phyloP scores from a whole-genome alignment of 139 green algal species.

The Volvox reticuliferus region DNA sequence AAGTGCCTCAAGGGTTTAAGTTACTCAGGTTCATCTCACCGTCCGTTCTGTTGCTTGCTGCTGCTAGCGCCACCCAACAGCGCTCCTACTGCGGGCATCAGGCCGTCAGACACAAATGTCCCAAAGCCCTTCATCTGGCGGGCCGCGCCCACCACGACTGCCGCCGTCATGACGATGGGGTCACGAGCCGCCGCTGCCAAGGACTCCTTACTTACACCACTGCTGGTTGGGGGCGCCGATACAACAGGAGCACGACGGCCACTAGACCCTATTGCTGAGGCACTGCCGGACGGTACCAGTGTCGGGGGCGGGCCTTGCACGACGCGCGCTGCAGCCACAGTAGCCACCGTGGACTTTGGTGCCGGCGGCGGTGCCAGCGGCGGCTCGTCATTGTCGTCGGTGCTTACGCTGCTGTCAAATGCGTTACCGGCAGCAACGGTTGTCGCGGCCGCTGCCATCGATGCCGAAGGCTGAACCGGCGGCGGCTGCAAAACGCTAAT shows the following conservation, averaged over 20 bases:
- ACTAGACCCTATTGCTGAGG: not conserved
- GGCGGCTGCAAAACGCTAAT: not conserved
- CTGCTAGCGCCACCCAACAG: not conserved
- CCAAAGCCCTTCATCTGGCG: constrained; percentile 46
- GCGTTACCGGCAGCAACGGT: not conserved
- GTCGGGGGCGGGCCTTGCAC: not conserved
- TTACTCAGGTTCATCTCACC: not conserved
- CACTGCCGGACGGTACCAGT: not conserved
- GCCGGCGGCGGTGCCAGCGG: not conserved
- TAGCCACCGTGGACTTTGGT: not conserved
- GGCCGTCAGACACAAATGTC: constrained; percentile 25
- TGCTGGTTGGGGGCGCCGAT: not conserved
- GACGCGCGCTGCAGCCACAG: not conserved
- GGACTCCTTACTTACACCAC: not conserved
- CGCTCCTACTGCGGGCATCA: constrained; percentile 30
- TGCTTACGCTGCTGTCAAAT: constrained; percentile 27
- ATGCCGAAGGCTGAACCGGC: not conserved
- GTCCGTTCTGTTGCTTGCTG: not conserved
- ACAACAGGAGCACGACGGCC: not conserved
- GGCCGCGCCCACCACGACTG: constrained; percentile 1
- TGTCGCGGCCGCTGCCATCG: too few relatives aligned
- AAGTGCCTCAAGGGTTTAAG: too few relatives aligned
- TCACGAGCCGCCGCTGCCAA: not conserved
- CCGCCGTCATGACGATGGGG: constrained; percentile 32
- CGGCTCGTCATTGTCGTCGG: not conserved